phyloP scores from a whole-genome alignment of 352 stramenopile species.

The Globisporangium takayamanum region DNA sequence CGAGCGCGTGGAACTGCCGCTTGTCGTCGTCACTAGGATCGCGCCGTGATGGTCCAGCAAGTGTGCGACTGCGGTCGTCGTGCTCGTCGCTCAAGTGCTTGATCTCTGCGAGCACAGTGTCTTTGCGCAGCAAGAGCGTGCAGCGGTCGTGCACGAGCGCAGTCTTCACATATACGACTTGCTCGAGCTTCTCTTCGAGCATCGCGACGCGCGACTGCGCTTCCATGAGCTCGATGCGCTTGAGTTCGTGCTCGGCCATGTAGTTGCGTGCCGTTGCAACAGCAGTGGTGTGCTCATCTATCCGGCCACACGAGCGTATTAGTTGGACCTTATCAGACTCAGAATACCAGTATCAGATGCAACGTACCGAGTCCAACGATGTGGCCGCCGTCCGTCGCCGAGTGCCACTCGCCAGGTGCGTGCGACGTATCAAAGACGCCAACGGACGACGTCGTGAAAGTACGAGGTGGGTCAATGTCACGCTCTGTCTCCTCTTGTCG shows the following conservation, averaged over 20 bases:
- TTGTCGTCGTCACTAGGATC: conserved; percentile 61
- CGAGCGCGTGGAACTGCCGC: conserved; percentile 46
- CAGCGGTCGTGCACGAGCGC: conserved; percentile 35
- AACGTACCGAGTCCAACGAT: conserved; percentile 40
- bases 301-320: background rate
- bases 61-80: conserved; percentile 30
- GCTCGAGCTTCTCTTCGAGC: conserved; percentile 48
- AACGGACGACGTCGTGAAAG: conserved; percentile 28
- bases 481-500: background rate
- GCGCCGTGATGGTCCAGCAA: conserved; percentile 55
- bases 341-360: background rate
- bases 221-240: conserved; percentile 44
- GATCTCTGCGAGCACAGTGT: conserved; percentile 38
- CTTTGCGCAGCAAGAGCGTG: conserved; percentile 45
- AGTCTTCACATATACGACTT: conserved; percentile 30
- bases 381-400: conserved; percentile 32
- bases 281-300: conserved; percentile 46
- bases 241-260: conserved; percentile 39
- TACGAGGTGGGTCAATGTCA: background rate
- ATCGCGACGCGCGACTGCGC: conserved; percentile 40
- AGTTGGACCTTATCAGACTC: background rate
- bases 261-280: conserved; percentile 37
- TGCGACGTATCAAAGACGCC: conserved; percentile 53
- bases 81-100: conserved; percentile 40
- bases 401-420: conserved; percentile 52